Evolutionary conservation across 2,329 filamentous ascomycete genomes (phyloP), one percentile per base, ranked within the genome.

Genomic region (Trichoderma koningii): DNA sequence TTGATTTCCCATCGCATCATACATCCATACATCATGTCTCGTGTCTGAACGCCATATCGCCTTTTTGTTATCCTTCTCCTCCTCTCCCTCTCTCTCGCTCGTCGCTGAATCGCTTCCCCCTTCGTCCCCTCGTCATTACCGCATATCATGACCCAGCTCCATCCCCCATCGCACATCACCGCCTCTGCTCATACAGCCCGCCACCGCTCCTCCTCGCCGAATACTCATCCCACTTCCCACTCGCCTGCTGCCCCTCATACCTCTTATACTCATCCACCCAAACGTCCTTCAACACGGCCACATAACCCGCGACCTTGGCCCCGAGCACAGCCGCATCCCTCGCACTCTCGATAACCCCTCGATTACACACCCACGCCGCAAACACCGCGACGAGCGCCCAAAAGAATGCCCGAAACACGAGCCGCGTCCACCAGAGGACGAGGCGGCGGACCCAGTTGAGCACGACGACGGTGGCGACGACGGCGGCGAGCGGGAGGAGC

Each of bases 341-440:
- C 15, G 85, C 77, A 68, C 88, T 88, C 65, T 86, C 86, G 68
- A 87, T 85, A 17, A 89, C 74, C 0, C 92, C 88, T 2, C 91
- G 80, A 72, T 88, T 87, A 75, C 83, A 89, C 3, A 89, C 80
- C 66, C 83, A 81, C 19, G 87, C 79, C 0, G 81, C 81, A 0
- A 87, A 48, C 0, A 82, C 80, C 5, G 82, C 77, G 2, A 93
- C 69, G 2, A 79, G 74, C 1, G 83, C 83, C 86, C 87, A 95
- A 68, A 92, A 86, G 1, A 85, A 75, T 48, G 92, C 69, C 26
- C 84, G 79, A 68, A 91, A 75, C 12, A 82, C 81, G 63, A 96
- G 73, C n/a, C 84, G 80, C 60, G 92, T 85, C 87, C 92, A 92
- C 80, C 88, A 96, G 73, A 92, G 79, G 65, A 96, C 81, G 21